Evolutionary conservation across 2,329 filamentous ascomycete species (phyloP), one percentile per base, ranked within the genome.

Genomic region (Elsinoe perseae): DNA sequence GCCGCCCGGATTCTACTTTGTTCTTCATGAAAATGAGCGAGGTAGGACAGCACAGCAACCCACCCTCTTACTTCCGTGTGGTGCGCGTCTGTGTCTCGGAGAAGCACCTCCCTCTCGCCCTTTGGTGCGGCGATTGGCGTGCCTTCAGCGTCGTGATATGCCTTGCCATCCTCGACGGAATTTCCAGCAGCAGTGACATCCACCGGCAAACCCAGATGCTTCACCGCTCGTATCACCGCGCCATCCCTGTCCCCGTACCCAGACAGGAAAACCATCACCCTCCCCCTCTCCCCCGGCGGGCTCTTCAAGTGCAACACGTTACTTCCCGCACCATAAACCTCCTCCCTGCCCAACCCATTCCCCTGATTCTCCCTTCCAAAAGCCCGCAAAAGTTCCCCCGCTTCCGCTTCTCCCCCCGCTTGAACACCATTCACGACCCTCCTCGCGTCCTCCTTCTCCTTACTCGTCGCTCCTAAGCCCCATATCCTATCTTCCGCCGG

Each of bases 381-480:
- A 0, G 87, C 89, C 55, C 75, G 77, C 40, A 97, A 77, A 74
- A 98, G 80, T 44, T 72, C 72, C 48, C 87, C 76, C 0, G 84
- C 83, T 20, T 18, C 20, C 2, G 2, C 30, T 28, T 18, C 21
- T 10, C 48, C 48, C 64, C 87, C 81, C 2, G 75, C 70, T 1
- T 79, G 77, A 61, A 88, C 80, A 0, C 86, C 88, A 60, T 89
- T 89, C 56, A 89, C 70, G 9, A 95, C 83, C 0, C 74, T 64
- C 0, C 74, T 73, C 0, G 90, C 89, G 0, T 75, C 71, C 0
- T 76, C 75, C 21, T 76, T 76, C 0, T 74, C 76, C 72, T 95
- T 95, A 5, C 74, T 75, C 0, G 80, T 82, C 0, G 91, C 92
- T 2, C 93, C 93, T 70, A 96, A 91, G 12, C 93, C 93, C 92